These are phyloP conservation scores for Cystoderma amianthinum DNA, from an alignment of 768 basidiomycete genomes.

Conservation along the genomic window DNA sequence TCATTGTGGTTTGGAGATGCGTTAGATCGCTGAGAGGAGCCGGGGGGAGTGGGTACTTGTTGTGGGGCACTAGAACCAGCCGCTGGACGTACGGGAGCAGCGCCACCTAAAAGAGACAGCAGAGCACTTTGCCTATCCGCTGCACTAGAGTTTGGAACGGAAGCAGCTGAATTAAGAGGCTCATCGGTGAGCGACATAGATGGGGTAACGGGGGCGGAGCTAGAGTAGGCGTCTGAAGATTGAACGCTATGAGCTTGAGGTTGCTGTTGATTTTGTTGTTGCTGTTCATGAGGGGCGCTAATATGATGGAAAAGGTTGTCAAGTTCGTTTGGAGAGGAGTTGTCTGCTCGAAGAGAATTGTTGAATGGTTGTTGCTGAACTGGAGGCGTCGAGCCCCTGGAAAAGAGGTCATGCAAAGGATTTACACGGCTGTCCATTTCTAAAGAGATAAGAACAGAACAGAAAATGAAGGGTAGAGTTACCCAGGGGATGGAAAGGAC, in stretches of 20 bases:
- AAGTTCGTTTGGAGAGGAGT: constrained; percentile 51
- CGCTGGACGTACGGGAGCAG: constrained; percentile 22
- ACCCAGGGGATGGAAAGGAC: constrained; percentile 6
- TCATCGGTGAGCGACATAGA: constrained; percentile 41
- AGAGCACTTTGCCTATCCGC: constrained; percentile 72
- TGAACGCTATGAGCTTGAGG: constrained; percentile 8
- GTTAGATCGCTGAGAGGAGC: constrained; percentile 47
- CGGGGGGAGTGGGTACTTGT: constrained; percentile 68
- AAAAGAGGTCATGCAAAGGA: constrained; percentile 43
- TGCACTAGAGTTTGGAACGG: constrained; percentile 33
- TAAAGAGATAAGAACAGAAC: constrained; percentile 8
- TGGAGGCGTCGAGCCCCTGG: constrained; percentile 48
- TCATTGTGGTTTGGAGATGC: constrained; percentile 56
- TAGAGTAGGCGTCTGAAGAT: constrained; percentile 19
- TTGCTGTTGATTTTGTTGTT: constrained; percentile 19
- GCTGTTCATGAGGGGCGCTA: constrained; percentile 28
- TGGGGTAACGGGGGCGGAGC: constrained; percentile 28
- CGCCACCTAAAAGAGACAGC: constrained; percentile 58
- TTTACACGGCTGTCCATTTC: constrained; percentile 36
- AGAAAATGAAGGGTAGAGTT: constrained; percentile 4
- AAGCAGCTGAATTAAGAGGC: constrained; percentile 30
- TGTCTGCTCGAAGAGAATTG: constrained; percentile 27
- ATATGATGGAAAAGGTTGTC: constrained; percentile 65
- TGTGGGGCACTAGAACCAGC: constrained; percentile 30
- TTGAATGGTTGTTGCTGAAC: constrained; percentile 18